A percentile compares a stretch with the other conserved stretches of the same genome.
phyloP scores from a whole-genome alignment of 2,329 filamentous ascomycete genomes.

The Sarocladium oryzae region DNA sequence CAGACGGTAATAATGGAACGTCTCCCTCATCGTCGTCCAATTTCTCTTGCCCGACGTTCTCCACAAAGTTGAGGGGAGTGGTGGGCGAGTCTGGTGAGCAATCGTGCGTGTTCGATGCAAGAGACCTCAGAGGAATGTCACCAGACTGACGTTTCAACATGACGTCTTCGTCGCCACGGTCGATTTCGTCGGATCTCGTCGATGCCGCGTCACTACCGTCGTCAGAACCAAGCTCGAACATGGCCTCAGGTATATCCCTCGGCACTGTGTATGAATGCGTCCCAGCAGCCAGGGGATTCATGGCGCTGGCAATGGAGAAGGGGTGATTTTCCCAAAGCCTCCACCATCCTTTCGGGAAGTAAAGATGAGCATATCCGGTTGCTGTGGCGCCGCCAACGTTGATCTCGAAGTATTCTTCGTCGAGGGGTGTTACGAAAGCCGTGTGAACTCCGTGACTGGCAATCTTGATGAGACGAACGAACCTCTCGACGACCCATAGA shows the following conservation, averaged over 20 bases:
- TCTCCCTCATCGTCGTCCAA: background rate
- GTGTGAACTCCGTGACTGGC: slow-evolving; percentile 14
- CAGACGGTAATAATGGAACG: background rate
- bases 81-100: background rate
- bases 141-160: background rate
- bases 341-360: slow-evolving; percentile 21
- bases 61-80: background rate
- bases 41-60: background rate
- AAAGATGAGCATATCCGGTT: slow-evolving; percentile 21
- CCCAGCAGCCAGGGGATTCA: background rate
- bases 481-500: slow-evolving; percentile 21
- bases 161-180: background rate
- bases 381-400: slow-evolving; percentile 18
- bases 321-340: slow-evolving; percentile 25
- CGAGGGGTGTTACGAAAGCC: slow-evolving; percentile 17
- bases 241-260: background rate
- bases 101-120: background rate
- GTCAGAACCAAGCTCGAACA: slow-evolving; percentile 1
- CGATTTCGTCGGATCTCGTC: background rate
- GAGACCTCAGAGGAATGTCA: background rate
- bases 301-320: slow-evolving; percentile 18
- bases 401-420: slow-evolving; percentile 19
- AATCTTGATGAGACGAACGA: slow-evolving; percentile 14
- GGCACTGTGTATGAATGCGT: background rate
- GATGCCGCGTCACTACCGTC: background rate